Evolutionary conservation across 257 asterid species (phyloP), one percentile per base, ranked within the genome.

Genomic region (Solanum megistacrolobum): DNA sequence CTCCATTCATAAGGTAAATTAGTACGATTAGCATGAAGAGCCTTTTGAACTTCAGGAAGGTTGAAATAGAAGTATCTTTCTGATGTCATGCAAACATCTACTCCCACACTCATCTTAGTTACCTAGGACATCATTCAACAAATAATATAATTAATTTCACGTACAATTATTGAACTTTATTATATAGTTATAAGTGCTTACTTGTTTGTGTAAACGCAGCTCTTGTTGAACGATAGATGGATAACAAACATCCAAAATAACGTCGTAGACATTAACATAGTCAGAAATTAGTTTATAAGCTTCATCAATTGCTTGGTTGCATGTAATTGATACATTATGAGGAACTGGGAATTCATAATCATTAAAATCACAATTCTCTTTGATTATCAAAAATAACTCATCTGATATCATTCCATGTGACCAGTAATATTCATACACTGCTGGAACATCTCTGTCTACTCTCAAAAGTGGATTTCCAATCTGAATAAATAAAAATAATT

Each of bases 361-460:
- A 39, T 88, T 89, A 85, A 89, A 93, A 89, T 94, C 92, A 90
- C 99, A 96, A 16, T 89, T 91, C 18, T n/a, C 88, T 10, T 90
- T 92, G n/a, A 95, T 91, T 29, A 85, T 86, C 6, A 89, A 21
- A 27, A 81, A 88, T 9, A 94, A 73, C 41, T 92, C 93, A 84
- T 96, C 98, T 9, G 99, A 95, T 68, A 96, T 95, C 85, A 96
- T 93, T 34, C 99, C 99, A 52, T 94, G 98, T 21, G 98, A 91
- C 99, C 98, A 95, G 23, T 91, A 82, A 85, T 34, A 96, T 78
- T 94, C 98, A 1, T 93, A 94, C 88, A 91, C 86, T 34, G 96
- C 92, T 87, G 94, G 90, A 90, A 91, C 90, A 89, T 96, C 98
- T 21, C 92, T 91, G 18, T 92, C 91, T 88, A 94, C 91, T 55